These are phyloP conservation scores for Schwanniomyces occidentalis DNA, from an alignment of 805 yeast species.

Conservation along the genomic window DNA sequence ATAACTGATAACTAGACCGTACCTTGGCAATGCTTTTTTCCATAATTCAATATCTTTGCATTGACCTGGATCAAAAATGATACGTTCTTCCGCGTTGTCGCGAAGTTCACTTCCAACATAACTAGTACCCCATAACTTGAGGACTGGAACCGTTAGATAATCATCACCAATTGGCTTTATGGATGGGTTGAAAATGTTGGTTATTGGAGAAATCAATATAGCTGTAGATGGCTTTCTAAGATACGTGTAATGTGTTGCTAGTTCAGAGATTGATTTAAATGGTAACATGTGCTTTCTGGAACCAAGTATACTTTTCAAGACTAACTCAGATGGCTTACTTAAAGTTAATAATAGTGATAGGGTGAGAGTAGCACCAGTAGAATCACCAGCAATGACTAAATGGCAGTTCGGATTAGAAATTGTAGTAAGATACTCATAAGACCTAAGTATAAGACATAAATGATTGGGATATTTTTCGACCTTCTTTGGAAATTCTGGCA, in stretches of 20 bases:
- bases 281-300: not conserved
- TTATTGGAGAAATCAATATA: slow-evolving; percentile 30
- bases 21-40: slow-evolving; percentile 40
- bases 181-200: slow-evolving; percentile 3
- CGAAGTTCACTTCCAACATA: not conserved
- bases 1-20: slow-evolving; percentile 42
- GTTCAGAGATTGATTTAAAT: not conserved
- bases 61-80: slow-evolving; percentile 27
- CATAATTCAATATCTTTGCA: slow-evolving; percentile 33
- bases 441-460: slow-evolving; percentile 20
- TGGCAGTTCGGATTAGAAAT: slow-evolving; percentile 5
- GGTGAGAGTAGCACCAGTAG: slow-evolving; percentile 48
- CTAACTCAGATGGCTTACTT: not conserved
- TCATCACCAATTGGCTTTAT: slow-evolving; percentile 8
- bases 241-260: not conserved
- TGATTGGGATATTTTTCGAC: slow-evolving; percentile 23
- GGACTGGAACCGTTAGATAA: slow-evolving; percentile 1
- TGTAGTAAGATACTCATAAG: slow-evolving; percentile 29
- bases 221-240: slow-evolving; percentile 27
- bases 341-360: slow-evolving; percentile 30
- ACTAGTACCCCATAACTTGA: slow-evolving; percentile 1
- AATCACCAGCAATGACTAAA: slow-evolving; percentile 36
- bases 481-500: slow-evolving; percentile 15
- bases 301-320: slow-evolving; percentile 28
- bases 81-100: not conserved